Conservation (phyloP, 805 yeast genomes). For the Spathaspora arborariae region DNA sequence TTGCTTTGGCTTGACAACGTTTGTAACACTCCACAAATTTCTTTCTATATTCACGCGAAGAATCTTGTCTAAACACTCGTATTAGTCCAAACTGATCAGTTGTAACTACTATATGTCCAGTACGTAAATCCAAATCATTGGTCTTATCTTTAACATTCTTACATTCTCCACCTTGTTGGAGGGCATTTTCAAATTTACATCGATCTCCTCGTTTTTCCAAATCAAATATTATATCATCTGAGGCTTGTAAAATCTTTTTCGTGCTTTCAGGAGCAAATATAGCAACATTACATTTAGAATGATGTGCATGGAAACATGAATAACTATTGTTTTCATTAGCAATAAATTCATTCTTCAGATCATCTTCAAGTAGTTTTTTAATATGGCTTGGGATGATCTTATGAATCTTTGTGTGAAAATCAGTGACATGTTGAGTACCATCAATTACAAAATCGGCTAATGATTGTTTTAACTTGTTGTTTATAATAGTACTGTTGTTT, state of each 20-base stretch:
- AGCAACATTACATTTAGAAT: constrained; percentile 69
- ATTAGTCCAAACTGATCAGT: constrained; percentile 73
- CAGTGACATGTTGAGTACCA: constrained; percentile 27
- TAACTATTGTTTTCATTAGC: constrained; percentile 57
- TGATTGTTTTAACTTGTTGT: constrained; percentile 32
- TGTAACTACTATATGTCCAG: constrained; percentile 61
- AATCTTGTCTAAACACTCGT: constrained; percentile 76
- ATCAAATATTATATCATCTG: constrained; percentile 80
- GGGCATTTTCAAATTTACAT: constrained; percentile 6
- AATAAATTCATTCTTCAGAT: constrained; percentile 15
- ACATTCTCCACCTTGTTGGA: background rate
- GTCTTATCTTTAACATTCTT: background rate
- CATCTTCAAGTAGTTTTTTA: constrained; percentile 26
- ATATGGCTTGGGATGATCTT: constrained; percentile 7
- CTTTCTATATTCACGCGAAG: constrained; percentile 45
- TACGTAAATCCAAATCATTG: constrained; percentile 7
- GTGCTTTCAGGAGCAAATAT: constrained; percentile 74
- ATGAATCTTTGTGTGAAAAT: constrained; percentile 24
- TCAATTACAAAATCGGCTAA: constrained; percentile 33
- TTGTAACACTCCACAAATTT: constrained; percentile 14
- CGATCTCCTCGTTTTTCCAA: constrained; percentile 29
- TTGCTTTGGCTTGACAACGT: constrained; percentile 3
- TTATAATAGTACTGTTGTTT: constrained; percentile 38
- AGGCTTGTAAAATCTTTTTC: constrained; percentile 56
- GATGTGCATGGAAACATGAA: constrained; percentile 74